Evolutionary conservation across 208 protist genomes (phyloP), one percentile per base, ranked within the genome.

Genomic region (Endotrypanum monterogeii): DNA sequence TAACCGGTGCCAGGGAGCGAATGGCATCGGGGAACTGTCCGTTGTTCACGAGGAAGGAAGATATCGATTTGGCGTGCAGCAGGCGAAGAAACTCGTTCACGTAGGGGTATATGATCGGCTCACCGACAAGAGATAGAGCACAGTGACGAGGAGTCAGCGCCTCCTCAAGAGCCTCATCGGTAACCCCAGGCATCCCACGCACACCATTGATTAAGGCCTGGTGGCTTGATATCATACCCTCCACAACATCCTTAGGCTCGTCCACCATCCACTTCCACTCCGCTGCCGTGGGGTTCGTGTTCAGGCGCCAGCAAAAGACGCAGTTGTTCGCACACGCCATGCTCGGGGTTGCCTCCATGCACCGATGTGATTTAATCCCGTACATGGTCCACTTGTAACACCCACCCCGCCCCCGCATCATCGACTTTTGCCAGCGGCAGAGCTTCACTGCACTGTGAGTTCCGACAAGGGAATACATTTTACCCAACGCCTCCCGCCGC

Each of bases 371-470:
- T 55, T 83, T 69, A 74, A 99, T 99, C 71, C 98, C 98, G 82
- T 99, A 99, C 89, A 99, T 98, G 8, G 97, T 99, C 90, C 98
- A 98, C 83, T 99, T 99, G 89, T 99, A 99, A 83, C 98, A 99
- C 1, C 98, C 97, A 46, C 98, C 98, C 8, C 98, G 74, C 20
- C 97, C 98, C 11, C 98, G 92, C 81, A 99, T 88, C 95, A 98
- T 98, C 32, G 96, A 96, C 86, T 99, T 99, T 56, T 98, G 98
- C 98, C 98, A 99, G 18, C 98, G 85, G 80, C 98, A 99, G 51
- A 99, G 82, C 84, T 99, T 99, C 51, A 99, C 97, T 4, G 98
- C 98, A 57, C 91, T 98, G 86, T 99, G 98, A 18, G 87, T 94
- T 14, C 98, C 98, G 8, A 99, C 92, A 2, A 99, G 79, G 25